Base-by-base conservation (phyloP, 768 basidiomycete species). In the Russula emetica region DNA sequence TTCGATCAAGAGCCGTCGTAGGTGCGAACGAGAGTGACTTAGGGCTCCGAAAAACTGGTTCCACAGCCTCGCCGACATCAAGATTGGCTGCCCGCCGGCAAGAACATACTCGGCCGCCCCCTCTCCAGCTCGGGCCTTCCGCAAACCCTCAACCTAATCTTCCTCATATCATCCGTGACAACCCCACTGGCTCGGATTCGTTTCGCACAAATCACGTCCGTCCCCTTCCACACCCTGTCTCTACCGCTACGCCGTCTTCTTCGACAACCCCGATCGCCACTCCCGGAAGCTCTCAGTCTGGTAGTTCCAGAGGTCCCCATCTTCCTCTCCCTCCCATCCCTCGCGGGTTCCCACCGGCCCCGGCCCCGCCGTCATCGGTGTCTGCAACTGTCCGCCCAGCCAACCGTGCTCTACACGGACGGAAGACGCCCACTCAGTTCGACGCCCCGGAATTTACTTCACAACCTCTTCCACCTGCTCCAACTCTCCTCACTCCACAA, bases 311-410 rank as follows among this genome's bases (percentile, higher is more conserved):
- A 11, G 70, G 82, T 2, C 78, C 79, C 56, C 80, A 85, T 9
- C 85, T 86, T 10, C 88, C 87, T 2, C 79, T 87, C 1, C 87
- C 88, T 6, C 89, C 90, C 1, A 80, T 83, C 0, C 88, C 89
- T 1, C 83, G 83, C 40, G 78, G 79, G 2, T 86, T 87, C 64
- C 89, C 88, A 44, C 52, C 69, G 62, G 28, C 61, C 66, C 50
- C 54, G 44, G 51, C 69, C 68, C 47, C 55, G 44, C 47, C 68
- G 40, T 70, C 63, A 67, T 51, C 76, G 66, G 68, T 77, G 70
- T 63, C 75, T 72, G 66, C 76, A 69, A 67, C 74, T 61, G 69
- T 69, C 4, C 74, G 73, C 6, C 66, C 71, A 5, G 69, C 70
- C 44, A 62, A 59, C 24, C 73, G 73, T 36, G 52, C 70, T 34